Base-by-base conservation (phyloP, 2,329 filamentous ascomycete genomes). In the Verticillium klebahnii region DNA sequence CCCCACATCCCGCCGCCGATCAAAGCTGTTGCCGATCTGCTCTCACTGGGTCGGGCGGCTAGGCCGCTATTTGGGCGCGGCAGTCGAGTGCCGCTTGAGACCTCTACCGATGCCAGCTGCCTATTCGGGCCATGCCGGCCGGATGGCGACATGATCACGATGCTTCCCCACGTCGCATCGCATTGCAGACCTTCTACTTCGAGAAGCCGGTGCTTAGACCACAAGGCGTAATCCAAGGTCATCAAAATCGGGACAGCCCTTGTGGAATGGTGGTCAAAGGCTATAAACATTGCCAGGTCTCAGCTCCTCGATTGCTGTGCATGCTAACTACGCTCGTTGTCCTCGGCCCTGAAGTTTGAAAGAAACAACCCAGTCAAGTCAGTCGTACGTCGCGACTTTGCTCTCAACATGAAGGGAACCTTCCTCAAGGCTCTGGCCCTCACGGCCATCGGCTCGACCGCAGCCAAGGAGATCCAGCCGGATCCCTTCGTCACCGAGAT, bases 401-500 rank as follows among this genome's bases (percentile, higher is more conserved):
- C 45, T 52, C 31, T 37, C 55, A 57, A 37, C 55, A 57, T 57
- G 55, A 57, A 57, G 55, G 55, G 32, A 37, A 57, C 55, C 14
- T 57, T 57, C n/a, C 34, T 57, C 32, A 37, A 11, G 34, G 32
- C 34, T 23, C 32, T 57, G 31, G 55, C 55, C 55, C 31, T 37
- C 5, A 37, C 55, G 55, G 55, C 34, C 55, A 23, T 34, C 32
- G 34, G 55, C 32, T 36, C 34, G 31, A 37, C 55, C 17, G 15
- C 55, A 32, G 55, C 55, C 5, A 57, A 57, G 55, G 55, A 57
- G 55, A 32, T 57, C 55, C 55, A 57, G 55, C 55, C 55, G 25
- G 31, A 57, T 57, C 25, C 55, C 3, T 23, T 57, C 15, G 17
- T 57, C 55, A 52, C 17, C 19, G 45, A 52, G 45, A 52, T 52